These are phyloP conservation scores for Trichoderma sp. DNA, from an alignment of 2,329 filamentous ascomycete species.

Conservation along the genomic window DNA sequence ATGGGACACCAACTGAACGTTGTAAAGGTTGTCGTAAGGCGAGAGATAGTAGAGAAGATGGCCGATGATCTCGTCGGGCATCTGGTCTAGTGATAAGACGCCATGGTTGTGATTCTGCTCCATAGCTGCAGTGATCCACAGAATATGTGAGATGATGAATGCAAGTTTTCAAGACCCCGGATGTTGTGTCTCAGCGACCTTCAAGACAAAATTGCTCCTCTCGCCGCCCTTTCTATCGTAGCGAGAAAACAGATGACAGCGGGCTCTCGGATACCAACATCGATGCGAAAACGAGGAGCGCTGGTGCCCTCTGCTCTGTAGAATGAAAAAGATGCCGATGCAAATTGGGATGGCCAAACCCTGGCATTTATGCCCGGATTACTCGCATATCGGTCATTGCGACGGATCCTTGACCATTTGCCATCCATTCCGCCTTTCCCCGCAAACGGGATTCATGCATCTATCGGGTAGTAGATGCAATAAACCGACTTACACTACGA, in stretches of 20 bases:
- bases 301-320: background rate
- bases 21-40: slow-evolving; percentile 54
- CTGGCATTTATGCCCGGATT: background rate
- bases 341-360: background rate
- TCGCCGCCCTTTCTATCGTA: background rate
- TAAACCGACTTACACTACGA: background rate
- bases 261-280: background rate
- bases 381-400: background rate
- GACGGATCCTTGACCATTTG: background rate
- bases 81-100: slow-evolving; percentile 40
- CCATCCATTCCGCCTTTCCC: background rate
- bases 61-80: slow-evolving; percentile 85
- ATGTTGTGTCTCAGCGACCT: background rate
- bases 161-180: background rate
- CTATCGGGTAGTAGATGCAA: background rate
- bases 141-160: background rate
- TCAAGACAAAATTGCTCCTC: background rate
- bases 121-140: slow-evolving; percentile 11
- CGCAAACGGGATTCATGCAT: slow-evolving; percentile 1
- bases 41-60: slow-evolving; percentile 68
- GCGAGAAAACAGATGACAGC: background rate
- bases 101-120: background rate
- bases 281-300: background rate
- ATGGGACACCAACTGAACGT: slow-evolving; percentile 57
- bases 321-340: background rate